These are phyloP conservation scores for Dactylellina sp. DNA, from an alignment of 2,329 filamentous ascomycete species.

Conservation along the genomic window DNA sequence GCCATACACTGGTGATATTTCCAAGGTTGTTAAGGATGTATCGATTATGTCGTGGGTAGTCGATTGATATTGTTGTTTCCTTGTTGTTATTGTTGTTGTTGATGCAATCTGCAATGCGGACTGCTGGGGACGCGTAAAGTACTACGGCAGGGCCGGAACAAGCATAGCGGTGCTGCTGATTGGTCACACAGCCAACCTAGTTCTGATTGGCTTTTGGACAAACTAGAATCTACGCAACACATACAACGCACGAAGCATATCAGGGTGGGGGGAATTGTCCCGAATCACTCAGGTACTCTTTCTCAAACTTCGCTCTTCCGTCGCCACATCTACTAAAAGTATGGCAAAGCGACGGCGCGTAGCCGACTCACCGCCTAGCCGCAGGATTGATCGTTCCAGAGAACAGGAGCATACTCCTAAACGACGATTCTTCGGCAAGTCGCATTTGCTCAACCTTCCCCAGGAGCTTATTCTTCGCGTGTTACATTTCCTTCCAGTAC, in stretches of 20 bases:
- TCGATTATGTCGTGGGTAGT: too few species aligned
- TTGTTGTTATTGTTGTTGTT: background rate
- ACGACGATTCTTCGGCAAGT: constrained; percentile 68
- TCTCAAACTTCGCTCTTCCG: too few species aligned
- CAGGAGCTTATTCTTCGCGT: constrained; percentile 90
- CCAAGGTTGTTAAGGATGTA: background rate
- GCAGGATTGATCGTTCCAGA: background rate
- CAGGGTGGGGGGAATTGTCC: too few species aligned
- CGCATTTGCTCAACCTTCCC: constrained; percentile 77
- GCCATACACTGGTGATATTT: background rate
- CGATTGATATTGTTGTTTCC: background rate
- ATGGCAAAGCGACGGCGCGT: constrained; percentile 45
- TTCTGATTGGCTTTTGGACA: too few species aligned
- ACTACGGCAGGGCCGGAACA: background rate
- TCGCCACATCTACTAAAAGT: background rate
- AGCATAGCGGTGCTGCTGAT: too few species aligned
- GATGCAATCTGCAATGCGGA: too few species aligned
- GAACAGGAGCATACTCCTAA: constrained; percentile 64
- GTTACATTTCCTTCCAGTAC: constrained; percentile 78
- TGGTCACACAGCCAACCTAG: too few species aligned
- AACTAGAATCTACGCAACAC: too few species aligned
- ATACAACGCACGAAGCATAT: too few species aligned
- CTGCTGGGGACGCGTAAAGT: constrained; percentile 19
- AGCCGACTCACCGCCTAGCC: background rate
- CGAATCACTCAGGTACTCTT: too few species aligned